Evolutionary conservation across 2,329 filamentous ascomycete species (phyloP).

Genomic region (Epichloe amarillans): DNA sequence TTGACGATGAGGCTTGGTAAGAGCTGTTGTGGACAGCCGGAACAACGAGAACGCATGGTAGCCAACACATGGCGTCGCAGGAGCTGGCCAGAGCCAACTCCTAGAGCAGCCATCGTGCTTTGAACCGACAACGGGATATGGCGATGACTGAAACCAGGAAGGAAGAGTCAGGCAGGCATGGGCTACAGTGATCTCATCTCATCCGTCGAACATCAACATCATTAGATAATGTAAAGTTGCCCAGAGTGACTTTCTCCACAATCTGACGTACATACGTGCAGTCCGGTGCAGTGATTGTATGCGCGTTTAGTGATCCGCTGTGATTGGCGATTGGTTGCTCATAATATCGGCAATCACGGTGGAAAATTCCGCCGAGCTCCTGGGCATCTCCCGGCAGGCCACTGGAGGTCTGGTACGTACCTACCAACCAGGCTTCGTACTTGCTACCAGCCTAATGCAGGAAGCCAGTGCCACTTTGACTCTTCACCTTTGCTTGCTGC

Average conservation of each 20-base stretch:
- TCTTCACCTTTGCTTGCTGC: background rate
- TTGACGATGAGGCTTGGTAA: constrained; percentile 3
- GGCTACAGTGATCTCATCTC: too few species aligned
- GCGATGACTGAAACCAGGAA: background rate
- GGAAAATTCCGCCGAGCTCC: background rate
- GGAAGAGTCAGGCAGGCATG: too few species aligned
- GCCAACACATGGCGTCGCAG: constrained; percentile 18
- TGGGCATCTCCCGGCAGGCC: background rate
- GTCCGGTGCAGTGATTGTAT: too few species aligned
- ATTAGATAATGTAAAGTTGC: too few species aligned
- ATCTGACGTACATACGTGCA: background rate
- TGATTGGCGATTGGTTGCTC: background rate
- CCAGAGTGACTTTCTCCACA: background rate
- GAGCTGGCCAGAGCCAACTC: constrained; percentile 21
- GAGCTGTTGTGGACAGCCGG: constrained; percentile 12
- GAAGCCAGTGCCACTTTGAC: background rate
- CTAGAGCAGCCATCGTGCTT: constrained; percentile 20
- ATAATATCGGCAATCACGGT: background rate
- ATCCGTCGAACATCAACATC: background rate
- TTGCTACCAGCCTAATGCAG: too few species aligned
- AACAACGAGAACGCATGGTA: constrained; percentile 17
- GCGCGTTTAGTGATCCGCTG: too few species aligned
- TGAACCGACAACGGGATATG: background rate
- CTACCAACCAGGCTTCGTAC: background rate
- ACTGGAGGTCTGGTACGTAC: background rate